Evolutionary conservation across 495 filamentous ascomycete genomes (phyloP).

Genomic region (Talaromyces liani): DNA sequence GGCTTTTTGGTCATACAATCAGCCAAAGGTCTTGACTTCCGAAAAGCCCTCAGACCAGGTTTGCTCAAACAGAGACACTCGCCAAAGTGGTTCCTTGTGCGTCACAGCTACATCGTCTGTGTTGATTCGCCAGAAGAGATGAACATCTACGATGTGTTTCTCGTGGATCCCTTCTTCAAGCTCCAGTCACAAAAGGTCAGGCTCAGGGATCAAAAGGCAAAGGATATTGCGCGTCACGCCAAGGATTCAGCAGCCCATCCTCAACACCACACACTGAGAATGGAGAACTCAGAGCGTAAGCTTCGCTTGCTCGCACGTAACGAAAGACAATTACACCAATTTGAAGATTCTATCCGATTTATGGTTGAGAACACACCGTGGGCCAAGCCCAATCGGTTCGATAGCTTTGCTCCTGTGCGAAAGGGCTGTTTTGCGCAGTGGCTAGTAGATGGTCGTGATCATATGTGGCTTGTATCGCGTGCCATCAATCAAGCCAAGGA

Average conservation of each 20-base stretch:
- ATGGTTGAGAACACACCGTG: conserved; percentile 78
- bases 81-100: conserved; percentile 96
- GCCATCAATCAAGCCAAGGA: conserved; percentile 97
- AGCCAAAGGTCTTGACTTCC: conserved; percentile 83
- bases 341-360: conserved; percentile 81
- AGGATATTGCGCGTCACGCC: conserved; percentile 52
- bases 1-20: conserved; percentile 88
- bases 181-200: conserved; percentile 61
- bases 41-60: conserved; percentile 66
- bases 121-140: conserved; percentile 97
- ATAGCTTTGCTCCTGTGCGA: conserved; percentile 88
- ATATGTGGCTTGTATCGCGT: conserved; percentile 98
- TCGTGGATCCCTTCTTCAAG: conserved; percentile 79
- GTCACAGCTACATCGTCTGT: conserved; percentile 94
- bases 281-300: conserved; percentile 82
- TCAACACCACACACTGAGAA: conserved; percentile 74
- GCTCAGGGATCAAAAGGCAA: conserved; percentile 56
- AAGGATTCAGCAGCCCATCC: conserved; percentile 59
- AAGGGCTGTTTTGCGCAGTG: conserved; percentile 86
- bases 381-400: conserved; percentile 77
- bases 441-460: conserved; percentile 93
- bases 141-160: conserved; percentile 98
- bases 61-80: conserved; percentile 72
- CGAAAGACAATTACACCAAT: conserved; percentile 81
- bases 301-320: conserved; percentile 88